Conservation (phyloP, 1,139 yeast species). For the Yamadazyma mexicana region DNA sequence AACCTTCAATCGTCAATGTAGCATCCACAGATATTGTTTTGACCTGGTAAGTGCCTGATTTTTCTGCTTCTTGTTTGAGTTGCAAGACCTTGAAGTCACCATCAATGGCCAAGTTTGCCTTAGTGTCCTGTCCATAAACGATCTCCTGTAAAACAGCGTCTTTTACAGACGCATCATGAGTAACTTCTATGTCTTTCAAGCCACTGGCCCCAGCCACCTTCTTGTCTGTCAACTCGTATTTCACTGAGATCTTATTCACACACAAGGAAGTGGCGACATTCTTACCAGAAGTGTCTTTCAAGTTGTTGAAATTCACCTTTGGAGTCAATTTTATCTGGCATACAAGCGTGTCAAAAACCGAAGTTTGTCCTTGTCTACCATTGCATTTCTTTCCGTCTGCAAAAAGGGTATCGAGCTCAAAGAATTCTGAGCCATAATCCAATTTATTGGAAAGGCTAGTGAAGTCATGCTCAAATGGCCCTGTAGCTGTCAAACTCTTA, state of each 20-base stretch:
- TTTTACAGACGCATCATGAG: not conserved
- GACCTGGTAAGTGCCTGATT: constrained; percentile 26
- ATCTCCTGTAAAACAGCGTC: not conserved
- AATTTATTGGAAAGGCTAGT: not conserved
- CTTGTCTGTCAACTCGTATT: constrained; percentile 1
- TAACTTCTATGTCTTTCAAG: not conserved
- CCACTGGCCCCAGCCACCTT: not conserved
- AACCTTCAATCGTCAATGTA: constrained; percentile 2
- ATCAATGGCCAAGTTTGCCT: constrained; percentile 1
- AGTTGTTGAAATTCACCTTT: not conserved
- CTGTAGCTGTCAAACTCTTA: not conserved
- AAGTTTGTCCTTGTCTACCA: constrained; percentile 3
- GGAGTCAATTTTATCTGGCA: constrained; percentile 12
- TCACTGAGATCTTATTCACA: not conserved
- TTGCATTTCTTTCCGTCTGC: constrained; percentile 9
- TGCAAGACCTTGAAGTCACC: constrained; percentile 18
- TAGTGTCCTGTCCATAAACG: not conserved
- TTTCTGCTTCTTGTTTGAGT: constrained; percentile 22
- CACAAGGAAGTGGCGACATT: no score
- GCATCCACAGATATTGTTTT: constrained; percentile 18
- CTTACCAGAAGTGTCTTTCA: not conserved
- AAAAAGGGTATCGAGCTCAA: constrained; percentile 10
- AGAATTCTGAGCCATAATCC: constrained; percentile 3
- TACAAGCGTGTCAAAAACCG: constrained; percentile 13
- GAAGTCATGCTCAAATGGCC: not conserved